Conservation (phyloP, 2,329 filamentous ascomycete species). For the Tolypocladium paradoxum region DNA sequence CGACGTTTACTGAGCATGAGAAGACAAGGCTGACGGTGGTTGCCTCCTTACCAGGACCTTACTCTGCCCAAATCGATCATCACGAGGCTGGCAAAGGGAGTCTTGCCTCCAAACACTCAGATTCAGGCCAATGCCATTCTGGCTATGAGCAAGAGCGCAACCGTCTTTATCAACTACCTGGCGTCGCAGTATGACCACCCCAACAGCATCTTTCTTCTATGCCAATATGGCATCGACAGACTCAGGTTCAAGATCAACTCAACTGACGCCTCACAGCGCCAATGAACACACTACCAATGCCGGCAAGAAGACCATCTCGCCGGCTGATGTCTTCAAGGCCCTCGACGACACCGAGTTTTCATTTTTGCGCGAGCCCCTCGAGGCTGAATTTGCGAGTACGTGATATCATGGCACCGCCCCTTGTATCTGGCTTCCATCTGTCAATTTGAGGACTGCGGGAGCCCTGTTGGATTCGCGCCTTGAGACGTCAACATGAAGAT, state of each 20-base stretch:
- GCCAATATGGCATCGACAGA: background rate
- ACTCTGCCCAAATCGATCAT: slow-evolving; percentile 73
- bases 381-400: slow-evolving; percentile 67
- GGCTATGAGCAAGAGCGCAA: slow-evolving; percentile 71
- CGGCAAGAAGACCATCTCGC: slow-evolving; percentile 70
- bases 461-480: background rate
- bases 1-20: background rate
- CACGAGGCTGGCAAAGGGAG: slow-evolving; percentile 67
- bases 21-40: background rate
- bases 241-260: background rate
- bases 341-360: slow-evolving; percentile 67
- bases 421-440: no score
- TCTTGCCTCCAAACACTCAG: slow-evolving; percentile 69
- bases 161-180: slow-evolving; percentile 74
- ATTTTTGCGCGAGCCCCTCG: slow-evolving; percentile 57
- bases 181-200: slow-evolving; percentile 53
- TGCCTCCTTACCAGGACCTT: slow-evolving; percentile 46
- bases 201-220: background rate
- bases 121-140: slow-evolving; percentile 74
- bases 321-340: slow-evolving; percentile 65
- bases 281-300: slow-evolving; percentile 57
- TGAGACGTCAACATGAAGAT: background rate
- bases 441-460: background rate
- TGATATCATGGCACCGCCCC: slow-evolving; percentile 5
- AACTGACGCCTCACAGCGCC: slow-evolving; percentile 38